Evolutionary conservation across 2,329 filamentous ascomycete genomes (phyloP).

Genomic region (Colletotrichum echinochloae): DNA sequence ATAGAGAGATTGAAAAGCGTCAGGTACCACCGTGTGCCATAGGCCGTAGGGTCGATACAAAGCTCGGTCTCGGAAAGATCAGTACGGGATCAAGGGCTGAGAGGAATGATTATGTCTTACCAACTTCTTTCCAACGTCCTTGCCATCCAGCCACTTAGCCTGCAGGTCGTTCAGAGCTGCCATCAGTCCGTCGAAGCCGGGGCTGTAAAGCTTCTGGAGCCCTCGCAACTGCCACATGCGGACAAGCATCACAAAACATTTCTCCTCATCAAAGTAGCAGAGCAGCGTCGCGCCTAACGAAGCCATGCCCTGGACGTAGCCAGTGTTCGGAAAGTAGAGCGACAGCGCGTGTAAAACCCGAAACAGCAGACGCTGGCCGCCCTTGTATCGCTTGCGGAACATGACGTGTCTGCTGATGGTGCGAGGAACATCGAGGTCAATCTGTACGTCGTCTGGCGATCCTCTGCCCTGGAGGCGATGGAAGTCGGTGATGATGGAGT

Average conservation of each 20-base stretch:
- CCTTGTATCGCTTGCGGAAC: constrained; percentile 92
- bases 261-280: constrained; percentile 97
- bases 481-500: constrained; percentile 78
- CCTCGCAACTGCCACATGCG: constrained; percentile 91
- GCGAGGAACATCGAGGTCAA: constrained; percentile 94
- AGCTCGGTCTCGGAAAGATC: constrained; percentile 71
- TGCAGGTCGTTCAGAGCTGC: constrained; percentile 88
- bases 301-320: constrained; percentile 99
- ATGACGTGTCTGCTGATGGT: constrained; percentile 97
- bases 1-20: constrained; percentile 98
- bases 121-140: constrained; percentile 83
- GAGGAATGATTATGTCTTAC: constrained; percentile 63
- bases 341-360: constrained; percentile 92
- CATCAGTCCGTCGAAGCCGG: constrained; percentile 89
- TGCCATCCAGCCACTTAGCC: constrained; percentile 80
- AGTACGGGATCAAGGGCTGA: constrained; percentile 7
- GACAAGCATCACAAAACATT: constrained; percentile 95
- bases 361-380: constrained; percentile 92
- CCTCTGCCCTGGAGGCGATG: constrained; percentile 77
- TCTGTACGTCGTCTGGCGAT: constrained; percentile 94
- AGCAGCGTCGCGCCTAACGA: constrained; percentile 90
- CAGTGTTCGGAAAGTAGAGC: constrained; percentile 89
- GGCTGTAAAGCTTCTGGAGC: constrained; percentile 84
- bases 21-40: constrained; percentile 96
- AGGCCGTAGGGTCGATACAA: constrained; percentile 87